These are phyloP conservation scores for Neurospora tetraspora DNA, from an alignment of 495 filamentous ascomycete species.

Conservation along the genomic window DNA sequence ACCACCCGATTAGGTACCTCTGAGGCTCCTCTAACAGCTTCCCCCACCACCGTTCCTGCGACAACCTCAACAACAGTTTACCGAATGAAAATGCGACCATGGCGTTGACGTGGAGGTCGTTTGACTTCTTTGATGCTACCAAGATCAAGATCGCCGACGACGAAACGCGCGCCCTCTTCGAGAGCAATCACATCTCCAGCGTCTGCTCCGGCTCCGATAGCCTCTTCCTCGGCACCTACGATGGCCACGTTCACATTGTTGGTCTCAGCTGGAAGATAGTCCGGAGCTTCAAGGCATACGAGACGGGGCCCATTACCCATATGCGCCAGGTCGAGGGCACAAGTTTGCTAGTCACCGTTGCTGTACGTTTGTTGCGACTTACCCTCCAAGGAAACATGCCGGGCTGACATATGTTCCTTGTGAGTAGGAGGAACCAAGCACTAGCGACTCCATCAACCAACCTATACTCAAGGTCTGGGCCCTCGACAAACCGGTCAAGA, in stretches of 20 bases:
- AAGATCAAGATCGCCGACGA: conserved; percentile 73
- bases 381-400: background rate
- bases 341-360: conserved; percentile 73
- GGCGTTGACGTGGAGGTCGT: conserved; percentile 76
- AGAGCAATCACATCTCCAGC: conserved; percentile 38
- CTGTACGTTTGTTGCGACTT: conserved; percentile 26
- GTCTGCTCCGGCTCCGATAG: conserved; percentile 83
- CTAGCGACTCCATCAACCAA: conserved; percentile 37
- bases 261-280: conserved; percentile 79
- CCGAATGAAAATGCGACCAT: conserved; percentile 21
- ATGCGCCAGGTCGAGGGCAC: conserved; percentile 91
- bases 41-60: background rate
- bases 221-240: conserved; percentile 75
- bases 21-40: background rate
- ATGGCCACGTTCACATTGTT: conserved; percentile 79
- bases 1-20: background rate
- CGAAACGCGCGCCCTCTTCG: conserved; percentile 38
- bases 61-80: background rate
- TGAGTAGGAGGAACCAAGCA: conserved; percentile 62
- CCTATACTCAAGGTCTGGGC: conserved; percentile 93
- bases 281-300: conserved; percentile 77
- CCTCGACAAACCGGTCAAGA: conserved; percentile 87
- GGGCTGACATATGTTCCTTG: background rate
- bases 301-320: conserved; percentile 72
- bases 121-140: conserved; percentile 96